Conservation (phyloP, 345 rosid genomes). For the Sisymbrium altissimum region DNA sequence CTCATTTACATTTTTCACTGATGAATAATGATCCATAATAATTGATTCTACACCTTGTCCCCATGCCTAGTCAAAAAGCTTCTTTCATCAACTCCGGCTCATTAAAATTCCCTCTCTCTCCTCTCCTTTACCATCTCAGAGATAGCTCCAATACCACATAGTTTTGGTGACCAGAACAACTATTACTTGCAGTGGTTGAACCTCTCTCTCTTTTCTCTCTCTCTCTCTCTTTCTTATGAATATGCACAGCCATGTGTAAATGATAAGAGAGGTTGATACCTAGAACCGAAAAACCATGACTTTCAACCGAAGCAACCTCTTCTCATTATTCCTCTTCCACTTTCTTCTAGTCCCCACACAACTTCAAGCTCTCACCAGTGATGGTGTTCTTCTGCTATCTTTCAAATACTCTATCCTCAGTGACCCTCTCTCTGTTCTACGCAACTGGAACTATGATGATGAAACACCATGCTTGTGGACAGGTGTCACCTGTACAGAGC, state of each 20-base stretch:
- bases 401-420: slow-evolving; percentile 64
- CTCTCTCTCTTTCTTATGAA: slow-evolving; percentile 31
- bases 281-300: slow-evolving; percentile 33
- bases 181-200: slow-evolving; percentile 57
- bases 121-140: slow-evolving; percentile 27
- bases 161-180: slow-evolving; percentile 73
- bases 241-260: slow-evolving; percentile 18
- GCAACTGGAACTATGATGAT: slow-evolving; percentile 65
- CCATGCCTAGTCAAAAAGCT: slow-evolving; percentile 37
- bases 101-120: slow-evolving; percentile 15
- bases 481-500: slow-evolving; percentile 56
- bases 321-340: slow-evolving; percentile 29
- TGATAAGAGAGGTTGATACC: slow-evolving; percentile 12
- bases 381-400: slow-evolving; percentile 59
- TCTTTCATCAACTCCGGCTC: slow-evolving; percentile 28
- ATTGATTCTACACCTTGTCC: slow-evolving; percentile 33
- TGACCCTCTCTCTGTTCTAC: slow-evolving; percentile 59
- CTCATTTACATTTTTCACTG: slow-evolving; percentile 12
- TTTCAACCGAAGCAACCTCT: slow-evolving; percentile 22
- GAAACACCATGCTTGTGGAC: slow-evolving; percentile 67
- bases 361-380: slow-evolving; percentile 51
- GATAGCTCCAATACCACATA: slow-evolving; percentile 28
- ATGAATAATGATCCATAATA: slow-evolving; percentile 15
- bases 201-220: slow-evolving; percentile 42
- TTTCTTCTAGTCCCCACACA: slow-evolving; percentile 32